These are phyloP conservation scores for Apiotrichum montevideense DNA, from an alignment of 1,284 basidiomycete genomes.

Conservation along the genomic window DNA sequence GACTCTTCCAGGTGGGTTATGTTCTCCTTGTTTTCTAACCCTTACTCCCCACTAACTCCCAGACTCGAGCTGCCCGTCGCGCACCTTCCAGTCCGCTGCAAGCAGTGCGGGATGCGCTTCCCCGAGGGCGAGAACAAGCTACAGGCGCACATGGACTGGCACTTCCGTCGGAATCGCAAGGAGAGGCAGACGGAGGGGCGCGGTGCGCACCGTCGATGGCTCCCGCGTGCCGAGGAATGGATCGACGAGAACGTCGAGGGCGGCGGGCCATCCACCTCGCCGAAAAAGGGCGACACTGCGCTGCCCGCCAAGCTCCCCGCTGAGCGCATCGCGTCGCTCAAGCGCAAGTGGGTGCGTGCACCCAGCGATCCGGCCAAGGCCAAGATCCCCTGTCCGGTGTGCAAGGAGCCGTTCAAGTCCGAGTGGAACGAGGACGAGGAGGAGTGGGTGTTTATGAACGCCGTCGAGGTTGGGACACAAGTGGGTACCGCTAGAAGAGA, in stretches of 20 bases:
- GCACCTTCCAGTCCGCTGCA: slow-evolving; percentile 74
- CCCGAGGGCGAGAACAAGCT: slow-evolving; percentile 65
- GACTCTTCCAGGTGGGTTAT: slow-evolving; percentile 65
- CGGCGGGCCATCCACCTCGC: slow-evolving; percentile 21
- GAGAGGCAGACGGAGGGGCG: slow-evolving; percentile 75
- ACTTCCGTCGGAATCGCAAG: slow-evolving; percentile 89
- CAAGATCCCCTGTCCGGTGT: slow-evolving; percentile 83
- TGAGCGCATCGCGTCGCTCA: slow-evolving; percentile 68
- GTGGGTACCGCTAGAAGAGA: slow-evolving; percentile 49
- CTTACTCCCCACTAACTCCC: background rate
- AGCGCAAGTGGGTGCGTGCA: slow-evolving; percentile 74
- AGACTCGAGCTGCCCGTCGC: slow-evolving; percentile 59
- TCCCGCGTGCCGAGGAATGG: slow-evolving; percentile 81
- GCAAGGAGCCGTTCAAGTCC: slow-evolving; percentile 87
- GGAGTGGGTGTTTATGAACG: slow-evolving; percentile 98
- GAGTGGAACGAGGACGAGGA: slow-evolving; percentile 96
- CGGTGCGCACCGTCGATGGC: slow-evolving; percentile 88
- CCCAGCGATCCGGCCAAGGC: slow-evolving; percentile 70
- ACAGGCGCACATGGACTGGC: slow-evolving; percentile 92
- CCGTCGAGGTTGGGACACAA: slow-evolving; percentile 70
- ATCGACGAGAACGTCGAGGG: slow-evolving; percentile 54
- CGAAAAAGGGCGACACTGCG: slow-evolving; percentile 5
- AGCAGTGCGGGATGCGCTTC: slow-evolving; percentile 89
- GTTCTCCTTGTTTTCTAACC: background rate
- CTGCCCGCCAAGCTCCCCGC: slow-evolving; percentile 48